A percentile compares a stretch with the other conserved stretches of the same genome.
Evolutionary conservation across 192 early-diverging fungal species (phyloP).

Genomic region (Coemansia sp.): DNA sequence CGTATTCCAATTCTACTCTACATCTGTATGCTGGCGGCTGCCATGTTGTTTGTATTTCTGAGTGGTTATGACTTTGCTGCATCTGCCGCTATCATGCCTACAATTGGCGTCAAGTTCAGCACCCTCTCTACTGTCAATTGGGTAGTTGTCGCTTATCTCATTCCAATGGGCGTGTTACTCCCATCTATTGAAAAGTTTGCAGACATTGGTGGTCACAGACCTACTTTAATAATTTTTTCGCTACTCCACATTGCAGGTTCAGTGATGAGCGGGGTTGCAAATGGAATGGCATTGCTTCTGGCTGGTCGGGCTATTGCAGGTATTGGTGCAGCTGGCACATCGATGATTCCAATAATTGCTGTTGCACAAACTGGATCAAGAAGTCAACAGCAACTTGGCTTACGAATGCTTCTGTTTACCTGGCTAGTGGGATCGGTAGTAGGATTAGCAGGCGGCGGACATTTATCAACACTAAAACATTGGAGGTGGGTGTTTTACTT

Average conservation of each 20-base stretch:
- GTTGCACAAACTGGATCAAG: constrained; percentile 38
- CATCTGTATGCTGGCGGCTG: constrained; percentile 12
- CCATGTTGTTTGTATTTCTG: constrained; percentile 64
- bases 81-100: constrained; percentile 68
- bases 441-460: constrained; percentile 60
- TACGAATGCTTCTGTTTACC: constrained; percentile 27
- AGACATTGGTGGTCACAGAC: constrained; percentile 53
- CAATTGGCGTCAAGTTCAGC: constrained; percentile 69
- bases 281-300: constrained; percentile 58
- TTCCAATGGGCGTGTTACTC: constrained; percentile 47
- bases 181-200: constrained; percentile 55
- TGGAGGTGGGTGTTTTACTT: constrained; percentile 60
- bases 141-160: constrained; percentile 67
- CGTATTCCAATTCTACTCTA: constrained; percentile 2
- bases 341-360: constrained; percentile 54
- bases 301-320: constrained; percentile 54
- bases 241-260: constrained; percentile 43
- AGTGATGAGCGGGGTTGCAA: constrained; percentile 50
- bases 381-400: constrained; percentile 24
- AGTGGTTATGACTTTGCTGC: constrained; percentile 79
- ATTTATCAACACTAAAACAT: constrained; percentile 22
- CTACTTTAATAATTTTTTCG: constrained; percentile 16
- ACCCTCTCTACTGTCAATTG: constrained; percentile 70
- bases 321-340: constrained; percentile 45
- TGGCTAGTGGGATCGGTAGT: constrained; percentile 54